Evolutionary conservation across 164 flowering plant genomes (phyloP).

Genomic region (Aristolochia fimbriata): DNA sequence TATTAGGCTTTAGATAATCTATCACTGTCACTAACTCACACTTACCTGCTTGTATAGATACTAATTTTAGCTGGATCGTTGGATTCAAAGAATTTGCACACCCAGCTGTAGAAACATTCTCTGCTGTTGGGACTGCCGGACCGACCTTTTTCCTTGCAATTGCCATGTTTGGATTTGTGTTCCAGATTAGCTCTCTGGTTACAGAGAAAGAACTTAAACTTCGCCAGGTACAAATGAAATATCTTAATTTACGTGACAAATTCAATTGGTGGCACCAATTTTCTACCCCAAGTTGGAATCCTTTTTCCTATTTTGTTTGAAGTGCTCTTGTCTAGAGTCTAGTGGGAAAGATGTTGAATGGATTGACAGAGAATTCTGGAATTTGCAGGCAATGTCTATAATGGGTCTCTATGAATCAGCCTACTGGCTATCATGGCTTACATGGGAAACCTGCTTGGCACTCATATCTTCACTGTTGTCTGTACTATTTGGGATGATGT

Average conservation of each 20-base stretch:
- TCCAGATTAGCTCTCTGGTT: slow-evolving; percentile 68
- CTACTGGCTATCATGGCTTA: slow-evolving; percentile 94
- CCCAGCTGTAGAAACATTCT: slow-evolving; percentile 23
- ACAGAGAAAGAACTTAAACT: slow-evolving; percentile 94
- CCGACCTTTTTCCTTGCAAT: slow-evolving; percentile 87
- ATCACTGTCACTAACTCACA: too few relatives aligned
- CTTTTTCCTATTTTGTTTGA: not conserved
- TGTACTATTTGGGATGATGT: slow-evolving; percentile 91
- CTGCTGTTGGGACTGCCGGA: slow-evolving; percentile 31
- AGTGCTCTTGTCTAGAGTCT: not conserved
- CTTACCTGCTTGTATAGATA: slow-evolving; percentile 31
- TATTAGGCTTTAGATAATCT: too few relatives aligned
- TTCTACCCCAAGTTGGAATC: too few relatives aligned
- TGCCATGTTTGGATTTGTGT: slow-evolving; percentile 88
- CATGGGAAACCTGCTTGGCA: slow-evolving; percentile 68
- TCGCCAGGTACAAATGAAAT: slow-evolving; percentile 58
- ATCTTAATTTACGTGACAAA: too few relatives aligned
- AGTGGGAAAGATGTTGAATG: slow-evolving; percentile 1
- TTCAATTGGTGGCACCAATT: not conserved
- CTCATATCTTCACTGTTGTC: slow-evolving; percentile 61
- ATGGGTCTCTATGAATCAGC: slow-evolving; percentile 97
- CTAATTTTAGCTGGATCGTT: slow-evolving; percentile 72
- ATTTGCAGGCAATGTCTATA: slow-evolving; percentile 77
- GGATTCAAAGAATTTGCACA: slow-evolving; percentile 66
- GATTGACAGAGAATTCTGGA: not conserved